A percentile compares a stretch with the other conserved stretches of the same genome.
Conservation (phyloP, 108 stramenopile genomes). For the Nitzschia palea region DNA sequence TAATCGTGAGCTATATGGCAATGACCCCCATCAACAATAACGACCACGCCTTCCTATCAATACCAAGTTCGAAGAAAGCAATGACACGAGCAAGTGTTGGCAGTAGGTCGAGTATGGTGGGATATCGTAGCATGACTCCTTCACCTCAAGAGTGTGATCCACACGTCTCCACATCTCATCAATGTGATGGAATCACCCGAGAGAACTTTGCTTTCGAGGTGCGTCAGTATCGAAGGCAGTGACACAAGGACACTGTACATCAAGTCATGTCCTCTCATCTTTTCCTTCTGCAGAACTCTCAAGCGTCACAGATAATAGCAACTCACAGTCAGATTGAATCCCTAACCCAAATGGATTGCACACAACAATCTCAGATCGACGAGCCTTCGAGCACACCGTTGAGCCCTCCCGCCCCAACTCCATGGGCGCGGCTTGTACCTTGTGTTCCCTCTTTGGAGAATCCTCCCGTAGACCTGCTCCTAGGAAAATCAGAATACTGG, state of each 20-base stretch:
- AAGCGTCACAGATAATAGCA: not conserved
- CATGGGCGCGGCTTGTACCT: constrained; percentile 69
- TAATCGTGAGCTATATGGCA: too few species aligned
- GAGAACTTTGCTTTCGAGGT: not conserved
- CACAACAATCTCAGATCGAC: constrained; percentile 34
- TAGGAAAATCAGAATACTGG: constrained; percentile 23
- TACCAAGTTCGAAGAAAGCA: too few species aligned
- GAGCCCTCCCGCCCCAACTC: constrained; percentile 48
- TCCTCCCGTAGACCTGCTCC: constrained; percentile 21
- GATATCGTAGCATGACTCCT: too few species aligned
- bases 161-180: not conserved
- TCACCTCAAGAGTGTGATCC: too few species aligned
- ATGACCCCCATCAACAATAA: too few species aligned
- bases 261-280: not conserved
- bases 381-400: constrained; percentile 25
- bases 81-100: too few species aligned
- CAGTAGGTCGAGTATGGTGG: too few species aligned
- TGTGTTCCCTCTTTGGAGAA: constrained; percentile 9
- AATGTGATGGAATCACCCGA: not conserved
- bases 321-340: constrained; percentile 3
- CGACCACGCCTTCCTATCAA: too few species aligned
- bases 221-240: not conserved
- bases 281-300: constrained; percentile 1
- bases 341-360: constrained; percentile 28
- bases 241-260: too few species aligned